A percentile compares a stretch with the other conserved stretches of the same genome.
These are phyloP conservation scores for Blastobotrys mokoenaii DNA, from an alignment of 805 yeast species.

Conservation along the genomic window DNA sequence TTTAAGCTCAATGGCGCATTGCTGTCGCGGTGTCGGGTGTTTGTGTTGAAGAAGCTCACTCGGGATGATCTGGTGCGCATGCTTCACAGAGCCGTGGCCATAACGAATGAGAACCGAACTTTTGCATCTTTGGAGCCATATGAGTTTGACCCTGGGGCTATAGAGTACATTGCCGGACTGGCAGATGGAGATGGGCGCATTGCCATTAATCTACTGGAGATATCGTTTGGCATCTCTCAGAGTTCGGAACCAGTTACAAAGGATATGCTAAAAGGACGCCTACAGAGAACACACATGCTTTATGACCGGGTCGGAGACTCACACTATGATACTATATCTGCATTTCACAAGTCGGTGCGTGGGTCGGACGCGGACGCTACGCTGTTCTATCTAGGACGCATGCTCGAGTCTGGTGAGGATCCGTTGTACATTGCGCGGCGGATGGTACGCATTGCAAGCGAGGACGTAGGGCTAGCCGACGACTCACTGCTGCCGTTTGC, in stretches of 20 bases:
- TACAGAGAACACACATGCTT: slow-evolving; percentile 46
- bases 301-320: slow-evolving; percentile 86
- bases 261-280: slow-evolving; percentile 31
- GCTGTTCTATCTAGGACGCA: slow-evolving; percentile 72
- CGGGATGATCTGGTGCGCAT: slow-evolving; percentile 44
- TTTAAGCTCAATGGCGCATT: slow-evolving; percentile 76
- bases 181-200: slow-evolving; percentile 86
- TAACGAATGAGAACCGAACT: slow-evolving; percentile 52
- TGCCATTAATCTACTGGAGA: slow-evolving; percentile 72
- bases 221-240: slow-evolving; percentile 25
- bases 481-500: slow-evolving; percentile 81
- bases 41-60: slow-evolving; percentile 51
- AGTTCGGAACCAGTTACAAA: slow-evolving; percentile 6
- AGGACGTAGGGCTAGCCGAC: slow-evolving; percentile 84
- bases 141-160: slow-evolving; percentile 45
- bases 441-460: slow-evolving; percentile 91
- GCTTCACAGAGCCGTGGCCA: slow-evolving; percentile 47
- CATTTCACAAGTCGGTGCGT: slow-evolving; percentile 86
- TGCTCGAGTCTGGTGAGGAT: slow-evolving; percentile 92
- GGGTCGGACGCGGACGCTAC: slow-evolving; percentile 91
- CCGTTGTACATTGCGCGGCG: slow-evolving; percentile 84
- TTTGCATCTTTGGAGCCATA: slow-evolving; percentile 42
- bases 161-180: slow-evolving; percentile 60
- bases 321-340: slow-evolving; percentile 92
- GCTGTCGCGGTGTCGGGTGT: slow-evolving; percentile 74